Conservation (phyloP, 1,284 basidiomycete genomes). For the Irpex sp. region DNA sequence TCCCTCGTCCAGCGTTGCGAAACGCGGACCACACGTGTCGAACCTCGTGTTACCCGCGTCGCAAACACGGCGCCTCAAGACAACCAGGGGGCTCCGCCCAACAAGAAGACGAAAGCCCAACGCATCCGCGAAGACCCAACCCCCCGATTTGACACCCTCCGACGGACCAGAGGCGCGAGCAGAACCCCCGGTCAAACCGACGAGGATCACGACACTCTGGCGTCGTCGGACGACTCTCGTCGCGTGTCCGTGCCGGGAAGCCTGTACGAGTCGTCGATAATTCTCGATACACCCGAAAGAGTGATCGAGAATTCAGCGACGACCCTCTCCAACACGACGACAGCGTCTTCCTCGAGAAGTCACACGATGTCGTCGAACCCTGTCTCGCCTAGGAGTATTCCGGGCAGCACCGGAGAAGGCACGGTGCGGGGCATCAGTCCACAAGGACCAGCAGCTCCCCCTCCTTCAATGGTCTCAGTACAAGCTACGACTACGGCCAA, state of each 20-base stretch:
- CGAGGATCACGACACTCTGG: background rate
- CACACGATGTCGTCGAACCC: too few relatives aligned
- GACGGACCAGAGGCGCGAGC: background rate
- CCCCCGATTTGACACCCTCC: background rate
- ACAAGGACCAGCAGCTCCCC: background rate
- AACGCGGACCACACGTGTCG: background rate
- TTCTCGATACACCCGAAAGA: background rate
- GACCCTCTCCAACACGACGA: background rate
- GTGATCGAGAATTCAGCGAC: background rate
- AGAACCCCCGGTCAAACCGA: background rate
- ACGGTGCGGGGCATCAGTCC: background rate
- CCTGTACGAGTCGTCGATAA: background rate
- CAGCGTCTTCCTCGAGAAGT: too few relatives aligned
- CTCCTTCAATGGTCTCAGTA: background rate
- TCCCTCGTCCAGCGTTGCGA: background rate
- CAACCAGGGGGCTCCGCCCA: too few relatives aligned
- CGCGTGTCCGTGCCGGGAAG: background rate
- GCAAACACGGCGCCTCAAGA: background rate
- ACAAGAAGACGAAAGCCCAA: background rate
- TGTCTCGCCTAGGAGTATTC: too few relatives aligned
- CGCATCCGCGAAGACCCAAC: background rate
- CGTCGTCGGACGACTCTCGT: background rate
- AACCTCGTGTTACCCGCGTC: background rate
- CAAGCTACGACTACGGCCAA: background rate
- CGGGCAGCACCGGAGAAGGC: background rate